Base-by-base conservation (phyloP, 2,329 filamentous ascomycete species). In the Hirsutella rhossiliensis region DNA sequence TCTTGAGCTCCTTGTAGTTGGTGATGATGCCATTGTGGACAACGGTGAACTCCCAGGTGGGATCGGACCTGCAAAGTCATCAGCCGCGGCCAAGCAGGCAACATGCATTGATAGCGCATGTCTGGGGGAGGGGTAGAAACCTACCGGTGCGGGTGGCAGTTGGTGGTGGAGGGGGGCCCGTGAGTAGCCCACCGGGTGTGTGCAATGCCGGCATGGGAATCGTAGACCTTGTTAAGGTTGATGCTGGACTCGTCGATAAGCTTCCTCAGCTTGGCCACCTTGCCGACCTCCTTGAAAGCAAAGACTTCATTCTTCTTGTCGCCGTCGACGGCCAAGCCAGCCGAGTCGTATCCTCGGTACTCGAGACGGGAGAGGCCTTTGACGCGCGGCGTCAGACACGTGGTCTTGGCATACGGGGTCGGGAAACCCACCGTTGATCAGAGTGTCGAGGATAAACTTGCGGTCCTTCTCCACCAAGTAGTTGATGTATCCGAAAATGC, bases 1-100 rank as follows among this genome's bases (percentile, higher is more conserved):
- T 87, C 80, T 90, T 95, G 59, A 98, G 74, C 72, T 98, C 92
- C 78, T 98, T 98, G 80, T 98, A 98, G 79, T 98, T 98, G 73
- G 92, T 98, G 70, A 98, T 98, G 76, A 98, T 98, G 62, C 92
- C 92, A 71, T 98, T 98, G 83, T 98, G 92, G 49, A 97, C 92
- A 57, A 98, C 82, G 53, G 87, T 78, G 67, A 98, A 98, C 71
- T 98, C 85, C 88, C 90, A 98, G 59, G 72, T 86, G 57, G 84
- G 80, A 66, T 98, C 92, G 53, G 90, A 97, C 68, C 89, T 94
- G 53, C 17, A 47, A 7, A 23, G 23, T 23, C 4, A 23, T 23
- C 4, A 7, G 23, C 23, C 23, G 23, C 23, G 23, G 7, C 4
- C 23, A 23, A 7, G 23, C 23, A 23, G 23, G 23, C 23, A 7